Evolutionary conservation across 306 rosid species (phyloP), one percentile per base, ranked within the genome.

Genomic region (Acacia crassicarpa): DNA sequence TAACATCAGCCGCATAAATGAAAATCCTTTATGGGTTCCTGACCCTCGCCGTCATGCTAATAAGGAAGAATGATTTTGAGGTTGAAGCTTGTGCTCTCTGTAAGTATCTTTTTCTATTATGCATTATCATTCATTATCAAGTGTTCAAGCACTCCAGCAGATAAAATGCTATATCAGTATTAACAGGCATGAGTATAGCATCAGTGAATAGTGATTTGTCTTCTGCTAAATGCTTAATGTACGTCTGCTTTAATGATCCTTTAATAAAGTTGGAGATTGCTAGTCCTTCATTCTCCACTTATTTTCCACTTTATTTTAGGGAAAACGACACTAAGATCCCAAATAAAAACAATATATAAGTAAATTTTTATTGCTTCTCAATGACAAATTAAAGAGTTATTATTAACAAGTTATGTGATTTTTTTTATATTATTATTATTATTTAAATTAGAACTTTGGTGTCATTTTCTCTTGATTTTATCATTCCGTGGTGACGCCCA

Each of bases 121-220:
- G 84, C 69, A 70, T 43, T 69, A 67, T 48, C 32, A 61, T 76
- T 76, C 45, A 67, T 76, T 76, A 67, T 48, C 46, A 62, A 74
- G 76, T 72, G 82, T 75, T 56, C 35, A 15, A 75, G 51, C 20
- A 2, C 76, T 40, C 23, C 66, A 38, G 51, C 23, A 30, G 70
- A 56, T 77, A 48, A 82, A 78, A 43, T 78, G 66, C 16, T 56
- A 35, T 80, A 59, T 85, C 72, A 79, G 82, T 73, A 35, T 33
- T 70, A 87, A 44, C 25, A 63, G 86, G 81, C 83, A 91, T 92
- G 88, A 86, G 81, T 85, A 86, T 63, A 63, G 74, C 70, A 54
- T 30, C 73, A 82, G 67, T 84, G 70, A 73, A 22, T 61, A 63
- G 70, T 85, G 72, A 77, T 81, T 70, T 82, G 32, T 81, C 79